Percentiles rank a stretch among this genome's conserved stretches.
These are phyloP conservation scores for Brassica rapa DNA, from an alignment of 345 rosid species.

Conservation along the genomic window DNA sequence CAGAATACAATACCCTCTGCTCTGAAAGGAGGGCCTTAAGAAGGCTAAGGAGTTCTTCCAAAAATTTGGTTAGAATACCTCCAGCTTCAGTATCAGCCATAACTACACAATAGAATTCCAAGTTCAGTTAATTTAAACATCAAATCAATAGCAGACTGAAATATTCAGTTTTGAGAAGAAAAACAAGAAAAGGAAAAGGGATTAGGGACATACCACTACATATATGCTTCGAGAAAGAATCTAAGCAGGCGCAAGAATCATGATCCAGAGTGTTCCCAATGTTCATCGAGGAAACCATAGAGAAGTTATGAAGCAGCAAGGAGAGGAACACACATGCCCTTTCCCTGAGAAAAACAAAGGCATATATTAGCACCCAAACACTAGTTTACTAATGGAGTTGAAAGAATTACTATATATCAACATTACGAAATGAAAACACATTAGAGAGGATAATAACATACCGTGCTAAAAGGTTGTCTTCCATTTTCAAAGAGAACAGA, in stretches of 20 bases:
- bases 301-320: slow-evolving; percentile 56
- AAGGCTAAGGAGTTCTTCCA: slow-evolving; percentile 61
- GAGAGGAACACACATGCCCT: slow-evolving; percentile 57
- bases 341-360: slow-evolving; percentile 51
- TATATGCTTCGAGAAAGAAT: slow-evolving; percentile 51
- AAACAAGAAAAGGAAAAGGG: not conserved
- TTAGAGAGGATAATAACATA: slow-evolving; percentile 42
- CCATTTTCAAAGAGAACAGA: slow-evolving; percentile 46
- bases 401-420: slow-evolving; percentile 7
- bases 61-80: slow-evolving; percentile 45
- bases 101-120: slow-evolving; percentile 46
- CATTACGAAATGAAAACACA: slow-evolving; percentile 2
- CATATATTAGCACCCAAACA: slow-evolving; percentile 10
- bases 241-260: slow-evolving; percentile 40
- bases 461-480: slow-evolving; percentile 53
- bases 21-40: slow-evolving; percentile 59
- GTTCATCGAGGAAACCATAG: slow-evolving; percentile 28
- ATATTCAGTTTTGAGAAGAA: not conserved
- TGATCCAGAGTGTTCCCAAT: slow-evolving; percentile 26
- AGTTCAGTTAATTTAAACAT: slow-evolving; percentile 8
- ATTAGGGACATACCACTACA: slow-evolving; percentile 46
- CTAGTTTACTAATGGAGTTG: slow-evolving; percentile 19
- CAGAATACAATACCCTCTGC: slow-evolving; percentile 48
- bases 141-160: not conserved
- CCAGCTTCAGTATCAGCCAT: slow-evolving; percentile 55